These are phyloP conservation scores for Austropuccinia psidii DNA, from an alignment of 1,284 basidiomycete species.

Conservation along the genomic window DNA sequence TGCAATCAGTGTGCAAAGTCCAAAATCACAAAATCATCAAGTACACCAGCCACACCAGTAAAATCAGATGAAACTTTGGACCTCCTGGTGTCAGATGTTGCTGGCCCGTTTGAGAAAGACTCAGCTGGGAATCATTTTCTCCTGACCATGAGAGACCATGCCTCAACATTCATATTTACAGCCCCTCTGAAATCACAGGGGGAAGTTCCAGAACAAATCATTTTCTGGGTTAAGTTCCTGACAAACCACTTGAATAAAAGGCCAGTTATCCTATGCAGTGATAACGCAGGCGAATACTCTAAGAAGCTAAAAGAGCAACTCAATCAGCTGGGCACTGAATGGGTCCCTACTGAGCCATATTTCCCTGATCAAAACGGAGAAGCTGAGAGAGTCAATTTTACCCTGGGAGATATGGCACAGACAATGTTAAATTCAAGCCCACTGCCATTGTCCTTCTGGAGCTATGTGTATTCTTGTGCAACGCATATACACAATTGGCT, in stretches of 20 bases:
- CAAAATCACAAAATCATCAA: no score
- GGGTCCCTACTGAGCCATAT: not conserved
- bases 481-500: not conserved
- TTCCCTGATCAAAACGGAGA: conserved; percentile 8
- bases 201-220: not conserved
- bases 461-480: not conserved
- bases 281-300: not conserved
- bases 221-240: not conserved
- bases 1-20: no score
- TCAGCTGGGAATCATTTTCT: not conserved
- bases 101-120: not conserved
- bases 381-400: conserved; percentile 1
- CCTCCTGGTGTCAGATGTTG: not conserved
- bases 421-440: not conserved
- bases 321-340: not conserved
- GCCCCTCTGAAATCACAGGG: not conserved
- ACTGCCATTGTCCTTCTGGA: not conserved
- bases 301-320: not conserved
- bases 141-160: not conserved
- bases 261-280: not conserved
- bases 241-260: no score
- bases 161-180: not conserved
- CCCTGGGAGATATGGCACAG: not conserved
- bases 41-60: no score
- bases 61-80: not conserved